These are phyloP conservation scores for Penicillium arizonense DNA, from an alignment of 495 filamentous ascomycete genomes.

Conservation along the genomic window DNA sequence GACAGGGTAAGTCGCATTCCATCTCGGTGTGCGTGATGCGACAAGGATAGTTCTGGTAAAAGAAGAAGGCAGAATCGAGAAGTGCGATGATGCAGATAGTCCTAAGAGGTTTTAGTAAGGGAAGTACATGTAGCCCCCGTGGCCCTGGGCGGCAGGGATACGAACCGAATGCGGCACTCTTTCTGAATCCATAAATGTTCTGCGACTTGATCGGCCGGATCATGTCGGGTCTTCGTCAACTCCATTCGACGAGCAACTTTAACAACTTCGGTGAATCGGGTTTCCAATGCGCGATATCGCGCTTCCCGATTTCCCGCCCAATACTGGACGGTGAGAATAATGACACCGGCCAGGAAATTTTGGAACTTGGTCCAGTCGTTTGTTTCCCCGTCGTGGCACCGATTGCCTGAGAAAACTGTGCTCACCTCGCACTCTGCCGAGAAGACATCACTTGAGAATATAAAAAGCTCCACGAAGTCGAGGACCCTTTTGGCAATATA, in stretches of 20 bases:
- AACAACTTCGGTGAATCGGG: slow-evolving; percentile 42
- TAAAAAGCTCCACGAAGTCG: slow-evolving; percentile 47
- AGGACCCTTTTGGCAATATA: slow-evolving; percentile 39
- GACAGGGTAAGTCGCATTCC: slow-evolving; percentile 40
- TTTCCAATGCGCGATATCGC: slow-evolving; percentile 45
- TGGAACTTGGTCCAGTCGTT: slow-evolving; percentile 42
- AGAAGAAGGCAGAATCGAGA: slow-evolving; percentile 45
- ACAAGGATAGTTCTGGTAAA: slow-evolving; percentile 46
- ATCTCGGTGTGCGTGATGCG: slow-evolving; percentile 37
- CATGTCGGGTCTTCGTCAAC: slow-evolving; percentile 35
- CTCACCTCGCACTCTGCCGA: slow-evolving; percentile 42
- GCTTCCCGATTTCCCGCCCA: slow-evolving; percentile 43
- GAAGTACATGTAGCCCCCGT: no score
- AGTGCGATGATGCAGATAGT: slow-evolving; percentile 37
- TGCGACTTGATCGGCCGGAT: slow-evolving; percentile 22
- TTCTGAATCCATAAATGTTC: slow-evolving; percentile 45
- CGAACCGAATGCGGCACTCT: slow-evolving; percentile 44
- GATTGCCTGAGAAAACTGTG: slow-evolving; percentile 23
- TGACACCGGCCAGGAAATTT: slow-evolving; percentile 43
- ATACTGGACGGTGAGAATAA: slow-evolving; percentile 44
- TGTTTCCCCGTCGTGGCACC: slow-evolving; percentile 18
- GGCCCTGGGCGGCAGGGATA: not conserved
- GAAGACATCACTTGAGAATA: slow-evolving; percentile 43
- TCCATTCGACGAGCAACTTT: slow-evolving; percentile 40
- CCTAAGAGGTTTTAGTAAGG: slow-evolving; percentile 22